Conservation (phyloP, 768 basidiomycete species). For the Boletus reticuloceps region DNA sequence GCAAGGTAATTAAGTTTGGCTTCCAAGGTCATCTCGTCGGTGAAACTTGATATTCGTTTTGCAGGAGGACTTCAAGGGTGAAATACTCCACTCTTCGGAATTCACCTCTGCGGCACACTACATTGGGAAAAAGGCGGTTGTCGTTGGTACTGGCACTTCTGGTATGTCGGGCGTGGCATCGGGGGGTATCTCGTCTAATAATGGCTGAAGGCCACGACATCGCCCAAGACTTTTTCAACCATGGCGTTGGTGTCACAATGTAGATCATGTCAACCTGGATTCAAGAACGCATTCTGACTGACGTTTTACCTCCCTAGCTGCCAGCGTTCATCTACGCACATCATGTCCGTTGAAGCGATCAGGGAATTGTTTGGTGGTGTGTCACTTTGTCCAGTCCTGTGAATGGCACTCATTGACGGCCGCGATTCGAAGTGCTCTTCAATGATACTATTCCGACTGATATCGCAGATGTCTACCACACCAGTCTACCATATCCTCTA, state of each 20-base stretch:
- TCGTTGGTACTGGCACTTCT: conserved; percentile 65
- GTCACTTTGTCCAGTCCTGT: background rate
- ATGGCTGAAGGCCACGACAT: conserved; percentile 33
- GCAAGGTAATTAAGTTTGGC: conserved; percentile 33
- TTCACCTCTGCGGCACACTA: conserved; percentile 49
- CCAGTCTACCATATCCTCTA: conserved; percentile 15
- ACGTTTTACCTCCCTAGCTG: background rate
- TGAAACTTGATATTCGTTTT: background rate
- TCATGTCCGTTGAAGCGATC: background rate
- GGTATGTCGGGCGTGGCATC: conserved; percentile 29
- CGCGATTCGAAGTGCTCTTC: background rate
- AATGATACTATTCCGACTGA: conserved; percentile 16
- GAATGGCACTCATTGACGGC: background rate
- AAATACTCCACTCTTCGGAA: conserved; percentile 48
- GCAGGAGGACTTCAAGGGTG: conserved; percentile 53
- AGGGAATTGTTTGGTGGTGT: background rate
- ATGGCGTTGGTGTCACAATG: conserved; percentile 31
- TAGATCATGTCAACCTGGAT: background rate
- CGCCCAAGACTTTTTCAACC: conserved; percentile 33
- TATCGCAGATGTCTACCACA: conserved; percentile 17
- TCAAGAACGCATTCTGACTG: background rate
- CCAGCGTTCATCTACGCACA: background rate
- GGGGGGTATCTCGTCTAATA: conserved; percentile 7
- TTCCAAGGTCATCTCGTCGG: conserved; percentile 13
- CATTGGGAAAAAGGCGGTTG: conserved; percentile 59